These are phyloP conservation scores for Nemania sp. DNA, from an alignment of 2,329 filamentous ascomycete genomes.

Conservation along the genomic window DNA sequence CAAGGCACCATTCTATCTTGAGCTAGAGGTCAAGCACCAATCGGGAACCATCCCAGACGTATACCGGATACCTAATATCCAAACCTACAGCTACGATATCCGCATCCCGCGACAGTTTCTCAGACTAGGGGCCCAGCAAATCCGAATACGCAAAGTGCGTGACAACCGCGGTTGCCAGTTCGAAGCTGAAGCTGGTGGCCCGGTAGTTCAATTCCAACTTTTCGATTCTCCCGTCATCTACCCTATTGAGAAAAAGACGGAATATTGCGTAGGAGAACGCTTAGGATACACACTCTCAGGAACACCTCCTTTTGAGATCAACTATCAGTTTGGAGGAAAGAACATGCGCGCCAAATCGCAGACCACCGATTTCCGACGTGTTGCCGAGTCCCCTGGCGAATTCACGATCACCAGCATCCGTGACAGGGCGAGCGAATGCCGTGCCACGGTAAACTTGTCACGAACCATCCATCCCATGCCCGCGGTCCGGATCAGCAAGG, in stretches of 20 bases:
- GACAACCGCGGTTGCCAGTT: conserved; percentile 86
- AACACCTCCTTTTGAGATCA: conserved; percentile 87
- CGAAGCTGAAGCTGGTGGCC: conserved; percentile 69
- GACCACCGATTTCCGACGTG: conserved; percentile 85
- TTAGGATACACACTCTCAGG: conserved; percentile 91
- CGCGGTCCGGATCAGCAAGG: conserved; percentile 86
- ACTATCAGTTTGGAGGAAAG: conserved; percentile 83
- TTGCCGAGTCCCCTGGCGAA: conserved; percentile 86
- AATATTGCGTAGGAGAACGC: conserved; percentile 95
- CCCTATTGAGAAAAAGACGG: conserved; percentile 77
- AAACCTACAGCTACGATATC: conserved; percentile 73
- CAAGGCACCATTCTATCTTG: conserved; percentile 82
- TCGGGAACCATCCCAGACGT: conserved; percentile 78
- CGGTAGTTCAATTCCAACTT: conserved; percentile 85
- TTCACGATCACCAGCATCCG: conserved; percentile 86
- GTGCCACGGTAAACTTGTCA: conserved; percentile 73
- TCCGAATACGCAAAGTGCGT: conserved; percentile 86
- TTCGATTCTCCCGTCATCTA: conserved; percentile 92
- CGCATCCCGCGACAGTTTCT: conserved; percentile 83
- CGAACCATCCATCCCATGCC: conserved; percentile 92
- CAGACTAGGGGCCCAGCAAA: conserved; percentile 83
- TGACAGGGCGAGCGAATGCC: conserved; percentile 87
- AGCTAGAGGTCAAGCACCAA: conserved; percentile 92
- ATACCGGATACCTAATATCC: conserved; percentile 79
- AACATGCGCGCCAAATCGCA: conserved; percentile 77